A percentile compares a stretch with the other conserved stretches of the same genome.
Conservation (phyloP, 345 rosid species). For the Dipteronia sinensis region DNA sequence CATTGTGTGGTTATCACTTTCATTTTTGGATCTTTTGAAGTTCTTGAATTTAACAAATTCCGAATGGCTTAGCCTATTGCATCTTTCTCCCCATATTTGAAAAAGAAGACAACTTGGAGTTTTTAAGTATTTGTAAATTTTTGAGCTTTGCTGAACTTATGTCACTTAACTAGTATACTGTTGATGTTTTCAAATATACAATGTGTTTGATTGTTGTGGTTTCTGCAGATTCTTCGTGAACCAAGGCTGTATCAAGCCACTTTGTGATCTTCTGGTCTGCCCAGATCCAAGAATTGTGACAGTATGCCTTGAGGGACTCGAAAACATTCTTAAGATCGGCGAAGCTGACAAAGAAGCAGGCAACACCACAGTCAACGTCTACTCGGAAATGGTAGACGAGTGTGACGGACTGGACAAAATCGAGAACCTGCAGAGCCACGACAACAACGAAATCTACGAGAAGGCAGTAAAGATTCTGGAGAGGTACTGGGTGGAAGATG, state of each 20-base stretch:
- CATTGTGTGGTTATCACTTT: too few relatives aligned
- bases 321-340: slow-evolving; percentile 42
- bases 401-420: slow-evolving; percentile 43
- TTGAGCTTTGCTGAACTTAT: background rate
- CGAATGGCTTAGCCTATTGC: background rate
- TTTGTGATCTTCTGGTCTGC: slow-evolving; percentile 42
- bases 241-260: slow-evolving; percentile 45
- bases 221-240: slow-evolving; percentile 37
- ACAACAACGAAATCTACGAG: slow-evolving; percentile 38
- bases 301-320: slow-evolving; percentile 42
- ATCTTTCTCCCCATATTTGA: background rate
- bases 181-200: background rate
- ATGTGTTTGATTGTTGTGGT: background rate
- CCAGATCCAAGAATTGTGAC: slow-evolving; percentile 35
- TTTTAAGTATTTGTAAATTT: background rate
- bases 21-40: background rate
- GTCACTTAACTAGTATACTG: background rate
- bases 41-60: background rate
- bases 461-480: slow-evolving; percentile 42
- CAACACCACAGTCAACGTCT: slow-evolving; percentile 24
- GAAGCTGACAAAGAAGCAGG: slow-evolving; percentile 38
- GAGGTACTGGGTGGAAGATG: slow-evolving; percentile 39
- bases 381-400: slow-evolving; percentile 33
- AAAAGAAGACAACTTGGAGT: background rate
- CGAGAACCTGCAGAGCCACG: slow-evolving; percentile 38